Evolutionary conservation across 225 moss, liverwort and hornwort species (phyloP), one percentile per base, ranked within the genome.

Genomic region (Neckera pumila): DNA sequence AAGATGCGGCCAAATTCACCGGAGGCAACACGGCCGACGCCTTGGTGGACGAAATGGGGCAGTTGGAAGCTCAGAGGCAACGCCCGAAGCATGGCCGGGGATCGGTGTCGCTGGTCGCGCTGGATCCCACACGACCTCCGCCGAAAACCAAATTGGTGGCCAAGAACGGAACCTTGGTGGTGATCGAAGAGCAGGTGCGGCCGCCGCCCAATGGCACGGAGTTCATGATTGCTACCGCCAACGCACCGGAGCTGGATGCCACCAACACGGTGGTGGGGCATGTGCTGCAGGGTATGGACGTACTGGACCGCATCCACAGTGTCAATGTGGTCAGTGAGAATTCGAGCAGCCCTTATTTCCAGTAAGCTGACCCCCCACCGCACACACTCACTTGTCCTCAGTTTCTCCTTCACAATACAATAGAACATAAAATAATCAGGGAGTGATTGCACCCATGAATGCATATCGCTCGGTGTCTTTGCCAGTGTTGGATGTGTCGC

Each of bases 321-420:
- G 95, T 96, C 66, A 96, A 94, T 84, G 98, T 98, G 43, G 98
- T 97, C 42, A 95, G 94, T 70, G 98, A 97, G 78, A 98, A 98
- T 86, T 86, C 96, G 31, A 94, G 95, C 93, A 98, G 98, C 89
- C 97, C 94, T 82, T 98, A 98, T 80, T 98, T 97, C 87, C 95
- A 95, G 98, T 98, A 96, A 34, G 96, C 79, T 45, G 19, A 33
- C 45, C 22, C 45, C n/a, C 60, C 38, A 49, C 67, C 20, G 9
- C 64, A 22, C 63, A 81, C 81, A 81, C n/a, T 78, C 83, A 22
- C 53, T 77, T 36, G 61, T 40, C 58, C 72, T 30, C 47, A 36
- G 34, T 65, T 34, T 33, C 10, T 47, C 7, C 82, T 49, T 82
- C 64, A 62, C 47, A 22, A 25, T 10, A 26, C 36, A 47, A 25